These are phyloP conservation scores for Pyrenophora tritici-repentis DNA, from an alignment of 2,329 filamentous ascomycete genomes.

Conservation along the genomic window DNA sequence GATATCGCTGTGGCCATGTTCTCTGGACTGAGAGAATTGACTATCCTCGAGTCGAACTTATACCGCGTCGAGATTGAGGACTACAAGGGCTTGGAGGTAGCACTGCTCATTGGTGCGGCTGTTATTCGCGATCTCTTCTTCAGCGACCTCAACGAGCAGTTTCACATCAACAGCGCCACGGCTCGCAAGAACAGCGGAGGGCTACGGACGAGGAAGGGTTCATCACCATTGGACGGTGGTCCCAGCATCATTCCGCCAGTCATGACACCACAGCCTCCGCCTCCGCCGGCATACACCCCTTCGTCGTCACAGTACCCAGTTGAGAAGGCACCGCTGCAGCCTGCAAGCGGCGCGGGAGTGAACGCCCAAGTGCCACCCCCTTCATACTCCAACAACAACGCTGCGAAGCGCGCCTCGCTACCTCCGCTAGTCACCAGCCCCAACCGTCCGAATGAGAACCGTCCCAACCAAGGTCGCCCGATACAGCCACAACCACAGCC, in stretches of 20 bases:
- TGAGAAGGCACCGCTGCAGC: constrained; percentile 25
- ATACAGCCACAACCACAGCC: not conserved
- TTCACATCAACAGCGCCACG: constrained; percentile 68
- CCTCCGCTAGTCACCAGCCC: constrained; percentile 34
- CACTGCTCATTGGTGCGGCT: constrained; percentile 66
- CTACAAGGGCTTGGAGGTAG: constrained; percentile 87
- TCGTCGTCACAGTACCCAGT: constrained; percentile 27
- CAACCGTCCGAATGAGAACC: constrained; percentile 20
- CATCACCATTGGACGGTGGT: constrained; percentile 37
- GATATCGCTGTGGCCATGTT: constrained; percentile 95
- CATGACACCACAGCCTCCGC: constrained; percentile 40
- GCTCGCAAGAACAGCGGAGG: constrained; percentile 46
- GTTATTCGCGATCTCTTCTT: constrained; percentile 68
- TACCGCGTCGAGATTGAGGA: constrained; percentile 91
- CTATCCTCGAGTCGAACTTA: constrained; percentile 92
- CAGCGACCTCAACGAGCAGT: constrained; percentile 70
- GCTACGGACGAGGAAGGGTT: constrained; percentile 41
- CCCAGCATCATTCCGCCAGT: constrained; percentile 36
- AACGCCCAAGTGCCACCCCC: constrained; percentile 25
- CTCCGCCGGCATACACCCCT: constrained; percentile 29
- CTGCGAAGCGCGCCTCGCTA: constrained; percentile 35
- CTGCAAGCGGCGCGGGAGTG: constrained; percentile 19
- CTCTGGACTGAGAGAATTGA: constrained; percentile 71
- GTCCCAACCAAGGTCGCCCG: constrained; percentile 17
- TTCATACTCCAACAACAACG: constrained; percentile 18